Percentiles rank a stretch among this genome's conserved stretches.
Evolutionary conservation across 2,329 filamentous ascomycete species (phyloP).

Genomic region (Botrytis paeoniae): DNA sequence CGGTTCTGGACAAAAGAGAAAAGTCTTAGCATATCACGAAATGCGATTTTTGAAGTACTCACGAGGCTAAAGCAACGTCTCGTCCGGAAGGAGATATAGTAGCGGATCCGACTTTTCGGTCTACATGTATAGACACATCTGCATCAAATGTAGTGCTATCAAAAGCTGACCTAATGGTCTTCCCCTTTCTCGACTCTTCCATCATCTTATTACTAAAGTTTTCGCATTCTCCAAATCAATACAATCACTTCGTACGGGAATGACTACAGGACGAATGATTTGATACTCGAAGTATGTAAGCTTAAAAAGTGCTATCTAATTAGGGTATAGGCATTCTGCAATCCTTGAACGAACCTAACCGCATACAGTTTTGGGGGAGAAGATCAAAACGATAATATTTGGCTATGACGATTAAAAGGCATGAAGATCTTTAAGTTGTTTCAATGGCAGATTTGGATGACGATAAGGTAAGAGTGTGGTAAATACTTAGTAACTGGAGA

Average conservation of each 20-base stretch:
- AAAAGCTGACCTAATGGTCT: slow-evolving; percentile 64
- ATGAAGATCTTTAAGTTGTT: background rate
- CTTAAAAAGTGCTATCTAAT: slow-evolving; percentile 8
- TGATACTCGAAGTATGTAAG: background rate
- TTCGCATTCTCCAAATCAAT: slow-evolving; percentile 23
- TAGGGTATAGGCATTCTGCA: background rate
- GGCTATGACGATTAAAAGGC: background rate
- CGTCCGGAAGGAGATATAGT: slow-evolving; percentile 89
- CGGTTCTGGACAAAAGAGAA: slow-evolving; percentile 47
- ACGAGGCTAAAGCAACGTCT: slow-evolving; percentile 85
- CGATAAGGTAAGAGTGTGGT: background rate
- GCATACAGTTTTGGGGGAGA: background rate
- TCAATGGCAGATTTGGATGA: background rate
- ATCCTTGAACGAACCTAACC: background rate
- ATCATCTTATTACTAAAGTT: slow-evolving; percentile 26
- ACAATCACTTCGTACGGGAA: background rate
- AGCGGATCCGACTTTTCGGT: slow-evolving; percentile 72
- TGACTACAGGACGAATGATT: background rate
- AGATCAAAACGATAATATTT: background rate
- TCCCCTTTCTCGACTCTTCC: slow-evolving; percentile 50
- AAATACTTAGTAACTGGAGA: background rate
- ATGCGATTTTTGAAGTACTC: slow-evolving; percentile 18
- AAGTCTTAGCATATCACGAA: background rate
- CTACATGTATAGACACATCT: slow-evolving; percentile 79
- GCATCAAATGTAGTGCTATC: slow-evolving; percentile 86